Conservation (phyloP, 768 basidiomycete genomes). For the Cystofilobasidium macerans region DNA sequence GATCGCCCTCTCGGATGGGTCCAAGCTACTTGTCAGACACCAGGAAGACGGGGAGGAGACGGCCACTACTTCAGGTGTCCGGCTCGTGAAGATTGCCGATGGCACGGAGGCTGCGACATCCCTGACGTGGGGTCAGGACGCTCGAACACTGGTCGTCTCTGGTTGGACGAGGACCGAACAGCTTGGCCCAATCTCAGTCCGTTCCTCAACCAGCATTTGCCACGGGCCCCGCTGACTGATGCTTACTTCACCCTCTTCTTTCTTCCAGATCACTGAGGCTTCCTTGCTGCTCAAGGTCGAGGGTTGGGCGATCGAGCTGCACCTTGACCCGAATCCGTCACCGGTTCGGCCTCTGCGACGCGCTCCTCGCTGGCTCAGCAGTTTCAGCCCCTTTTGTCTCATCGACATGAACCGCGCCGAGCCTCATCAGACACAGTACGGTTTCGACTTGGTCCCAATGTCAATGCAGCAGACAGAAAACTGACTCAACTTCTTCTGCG, state of each 20-base stretch:
- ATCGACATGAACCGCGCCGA: slow-evolving; percentile 47
- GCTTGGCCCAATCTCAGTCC: slow-evolving; percentile 44
- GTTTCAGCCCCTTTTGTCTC: slow-evolving; percentile 43
- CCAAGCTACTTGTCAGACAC: slow-evolving; percentile 46
- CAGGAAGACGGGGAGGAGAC: slow-evolving; percentile 36
- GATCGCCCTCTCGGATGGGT: slow-evolving; percentile 50
- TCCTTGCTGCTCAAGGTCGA: slow-evolving; percentile 44
- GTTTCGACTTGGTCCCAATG: slow-evolving; percentile 21
- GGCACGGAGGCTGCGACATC: slow-evolving; percentile 38
- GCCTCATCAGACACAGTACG: slow-evolving; percentile 46
- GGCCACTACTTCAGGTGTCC: slow-evolving; percentile 5
- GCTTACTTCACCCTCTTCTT: not conserved
- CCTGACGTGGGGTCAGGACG: slow-evolving; percentile 50
- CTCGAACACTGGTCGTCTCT: slow-evolving; percentile 48
- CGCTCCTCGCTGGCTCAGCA: slow-evolving; percentile 48
- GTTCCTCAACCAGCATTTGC: slow-evolving; percentile 28
- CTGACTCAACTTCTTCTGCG: too few species aligned
- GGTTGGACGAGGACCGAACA: slow-evolving; percentile 50
- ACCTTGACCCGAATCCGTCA: slow-evolving; percentile 43
- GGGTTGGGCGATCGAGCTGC: slow-evolving; percentile 58
- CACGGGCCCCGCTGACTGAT: not conserved
- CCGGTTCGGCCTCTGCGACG: slow-evolving; percentile 28
- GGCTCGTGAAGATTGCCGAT: slow-evolving; percentile 45
- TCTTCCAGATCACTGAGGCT: slow-evolving; percentile 26
- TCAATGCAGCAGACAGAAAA: too few species aligned